Conservation (phyloP, 257 asterid genomes). For the Fraxinus cuspidata region DNA sequence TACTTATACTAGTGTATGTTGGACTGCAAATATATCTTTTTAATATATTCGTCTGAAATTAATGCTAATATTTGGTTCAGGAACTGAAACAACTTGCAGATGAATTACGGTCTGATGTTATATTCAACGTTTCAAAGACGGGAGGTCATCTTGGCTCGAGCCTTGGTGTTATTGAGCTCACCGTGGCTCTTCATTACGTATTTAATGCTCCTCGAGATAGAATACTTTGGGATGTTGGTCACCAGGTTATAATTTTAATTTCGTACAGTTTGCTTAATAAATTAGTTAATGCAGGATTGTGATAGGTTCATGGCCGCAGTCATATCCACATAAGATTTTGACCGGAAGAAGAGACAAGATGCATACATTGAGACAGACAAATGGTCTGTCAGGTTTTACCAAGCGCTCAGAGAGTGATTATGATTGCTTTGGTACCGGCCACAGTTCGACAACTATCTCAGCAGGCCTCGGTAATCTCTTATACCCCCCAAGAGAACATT, state of each 20-base stretch:
- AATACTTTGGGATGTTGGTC: constrained; percentile 97
- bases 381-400: constrained; percentile 89
- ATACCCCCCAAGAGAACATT: background rate
- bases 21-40: background rate
- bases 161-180: constrained; percentile 94
- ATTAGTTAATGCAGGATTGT: constrained; percentile 6
- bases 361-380: constrained; percentile 84
- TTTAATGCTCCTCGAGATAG: constrained; percentile 90
- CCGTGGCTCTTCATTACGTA: constrained; percentile 93
- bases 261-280: background rate
- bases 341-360: constrained; percentile 86
- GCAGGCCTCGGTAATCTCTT: constrained; percentile 77
- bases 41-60: background rate
- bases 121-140: constrained; percentile 93
- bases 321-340: constrained; percentile 94
- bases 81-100: constrained; percentile 91
- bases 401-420: constrained; percentile 91
- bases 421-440: constrained; percentile 95
- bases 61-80: constrained; percentile 35
- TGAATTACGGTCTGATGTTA: constrained; percentile 83
- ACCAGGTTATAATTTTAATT: constrained; percentile 57
- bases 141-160: constrained; percentile 98
- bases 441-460: constrained; percentile 96
- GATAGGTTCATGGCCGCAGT: constrained; percentile 41
- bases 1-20: background rate